Conservation (phyloP, 2,329 filamentous ascomycete genomes). For the Claviceps humidiphila region DNA sequence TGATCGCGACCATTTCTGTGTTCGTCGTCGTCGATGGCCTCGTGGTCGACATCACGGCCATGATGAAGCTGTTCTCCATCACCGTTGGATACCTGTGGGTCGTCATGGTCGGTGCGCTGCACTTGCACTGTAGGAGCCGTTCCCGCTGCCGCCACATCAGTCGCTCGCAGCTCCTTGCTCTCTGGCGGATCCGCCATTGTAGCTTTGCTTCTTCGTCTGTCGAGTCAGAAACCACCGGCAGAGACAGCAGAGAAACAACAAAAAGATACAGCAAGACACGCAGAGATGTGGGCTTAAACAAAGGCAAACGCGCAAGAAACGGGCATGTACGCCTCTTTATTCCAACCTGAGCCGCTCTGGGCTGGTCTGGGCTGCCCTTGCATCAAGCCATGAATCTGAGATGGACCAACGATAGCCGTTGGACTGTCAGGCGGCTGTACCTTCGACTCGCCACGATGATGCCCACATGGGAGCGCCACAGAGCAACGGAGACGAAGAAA, state of each 20-base stretch:
- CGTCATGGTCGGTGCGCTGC: not conserved
- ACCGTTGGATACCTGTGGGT: not conserved
- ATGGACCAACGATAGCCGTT: not conserved
- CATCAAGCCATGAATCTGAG: not conserved
- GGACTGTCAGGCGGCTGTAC: not conserved
- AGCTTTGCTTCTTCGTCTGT: not conserved
- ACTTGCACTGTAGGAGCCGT: not conserved
- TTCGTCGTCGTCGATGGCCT: slow-evolving; percentile 1
- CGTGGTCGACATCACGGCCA: not conserved
- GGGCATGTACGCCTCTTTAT: not conserved
- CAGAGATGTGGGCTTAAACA: not conserved
- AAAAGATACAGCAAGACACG: not conserved
- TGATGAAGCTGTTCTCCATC: not conserved
- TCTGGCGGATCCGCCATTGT: slow-evolving; percentile 16
- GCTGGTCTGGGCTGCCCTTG: not conserved
- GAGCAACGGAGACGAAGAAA: not conserved
- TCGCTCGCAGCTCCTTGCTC: slow-evolving; percentile 14
- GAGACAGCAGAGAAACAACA: not conserved
- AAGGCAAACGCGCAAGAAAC: not conserved
- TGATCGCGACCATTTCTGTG: slow-evolving; percentile 6
- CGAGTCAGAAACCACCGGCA: not conserved
- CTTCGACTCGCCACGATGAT: not conserved
- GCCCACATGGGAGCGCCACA: not conserved
- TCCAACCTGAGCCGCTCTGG: not conserved
- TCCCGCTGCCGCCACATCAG: slow-evolving; percentile 15